Evolutionary conservation across 2,329 filamentous ascomycete species (phyloP).

Genomic region (Fusarium newnesense): DNA sequence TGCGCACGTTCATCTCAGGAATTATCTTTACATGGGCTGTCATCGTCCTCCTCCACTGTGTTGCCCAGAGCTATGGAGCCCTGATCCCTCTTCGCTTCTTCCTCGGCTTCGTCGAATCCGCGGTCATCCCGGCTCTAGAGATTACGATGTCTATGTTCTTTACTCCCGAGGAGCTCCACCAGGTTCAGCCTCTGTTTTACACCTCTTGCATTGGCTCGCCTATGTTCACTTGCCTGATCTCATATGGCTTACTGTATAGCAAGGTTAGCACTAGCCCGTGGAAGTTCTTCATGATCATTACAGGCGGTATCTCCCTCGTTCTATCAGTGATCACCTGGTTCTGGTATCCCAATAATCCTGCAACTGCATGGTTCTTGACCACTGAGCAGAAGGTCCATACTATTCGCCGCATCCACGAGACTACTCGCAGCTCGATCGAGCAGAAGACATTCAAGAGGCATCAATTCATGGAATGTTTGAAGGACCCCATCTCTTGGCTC

Average conservation of each 20-base stretch:
- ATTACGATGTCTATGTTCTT: constrained; percentile 5
- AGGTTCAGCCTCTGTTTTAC: not conserved
- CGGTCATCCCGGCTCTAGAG: not conserved
- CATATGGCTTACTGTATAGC: not conserved
- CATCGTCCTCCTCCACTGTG: not conserved
- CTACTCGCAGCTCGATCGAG: not conserved
- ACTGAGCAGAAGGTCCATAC: constrained; percentile 1
- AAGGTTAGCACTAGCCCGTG: not conserved
- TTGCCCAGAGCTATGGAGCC: not conserved
- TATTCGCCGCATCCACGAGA: not conserved
- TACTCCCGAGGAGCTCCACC: not conserved
- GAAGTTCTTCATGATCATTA: constrained; percentile 9
- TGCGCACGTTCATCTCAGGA: not conserved
- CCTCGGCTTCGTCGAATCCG: not conserved
- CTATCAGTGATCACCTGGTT: not conserved
- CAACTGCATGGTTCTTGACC: not conserved
- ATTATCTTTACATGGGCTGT: not conserved
- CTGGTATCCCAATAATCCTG: constrained; percentile 3
- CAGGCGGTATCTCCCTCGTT: not conserved
- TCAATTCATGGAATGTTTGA: not conserved
- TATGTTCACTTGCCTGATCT: not conserved
- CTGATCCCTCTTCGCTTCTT: not conserved
- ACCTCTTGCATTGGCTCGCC: not conserved
- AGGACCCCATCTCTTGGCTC: not conserved
- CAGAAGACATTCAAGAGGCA: constrained; percentile 4